phyloP scores from a whole-genome alignment of 179 eudicot genomes.

The Corrigiola litoralis region DNA sequence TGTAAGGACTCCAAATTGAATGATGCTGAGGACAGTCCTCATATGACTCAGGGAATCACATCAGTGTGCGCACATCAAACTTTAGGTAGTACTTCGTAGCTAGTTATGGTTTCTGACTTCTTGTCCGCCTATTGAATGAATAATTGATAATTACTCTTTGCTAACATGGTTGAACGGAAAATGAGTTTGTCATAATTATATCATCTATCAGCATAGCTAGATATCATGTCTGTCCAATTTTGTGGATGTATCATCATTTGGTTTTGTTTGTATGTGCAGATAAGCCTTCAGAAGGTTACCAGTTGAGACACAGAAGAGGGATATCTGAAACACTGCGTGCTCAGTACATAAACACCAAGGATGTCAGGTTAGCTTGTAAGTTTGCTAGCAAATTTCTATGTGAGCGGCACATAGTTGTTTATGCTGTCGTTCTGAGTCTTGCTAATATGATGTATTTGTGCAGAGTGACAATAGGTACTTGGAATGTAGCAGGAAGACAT shows the following conservation, averaged over 20 bases:
- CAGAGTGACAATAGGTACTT: slow-evolving; percentile 77
- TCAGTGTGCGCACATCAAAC: slow-evolving; percentile 36
- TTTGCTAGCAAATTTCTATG: background rate
- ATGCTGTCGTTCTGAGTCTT: background rate
- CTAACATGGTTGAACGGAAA: too few species aligned
- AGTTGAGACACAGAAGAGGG: slow-evolving; percentile 63
- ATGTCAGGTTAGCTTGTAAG: slow-evolving; percentile 70
- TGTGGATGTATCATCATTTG: background rate
- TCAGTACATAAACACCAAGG: slow-evolving; percentile 79
- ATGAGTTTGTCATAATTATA: too few species aligned
- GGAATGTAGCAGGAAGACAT: slow-evolving; percentile 92
- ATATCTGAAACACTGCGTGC: slow-evolving; percentile 71
- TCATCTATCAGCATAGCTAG: slow-evolving; percentile 5
- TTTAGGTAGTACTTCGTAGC: slow-evolving; percentile 32
- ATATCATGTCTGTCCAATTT: too few species aligned
- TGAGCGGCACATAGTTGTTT: background rate
- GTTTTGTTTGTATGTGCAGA: slow-evolving; percentile 24
- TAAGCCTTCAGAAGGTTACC: slow-evolving; percentile 25
- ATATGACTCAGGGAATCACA: slow-evolving; percentile 30
- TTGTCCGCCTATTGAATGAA: background rate
- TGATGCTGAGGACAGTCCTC: slow-evolving; percentile 29
- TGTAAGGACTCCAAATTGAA: slow-evolving; percentile 40
- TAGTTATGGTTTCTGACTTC: background rate
- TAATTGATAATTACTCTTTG: too few species aligned
- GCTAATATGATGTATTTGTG: background rate